phyloP scores from a whole-genome alignment of 805 yeast species.

The Blastobotrys chiropterorum region DNA sequence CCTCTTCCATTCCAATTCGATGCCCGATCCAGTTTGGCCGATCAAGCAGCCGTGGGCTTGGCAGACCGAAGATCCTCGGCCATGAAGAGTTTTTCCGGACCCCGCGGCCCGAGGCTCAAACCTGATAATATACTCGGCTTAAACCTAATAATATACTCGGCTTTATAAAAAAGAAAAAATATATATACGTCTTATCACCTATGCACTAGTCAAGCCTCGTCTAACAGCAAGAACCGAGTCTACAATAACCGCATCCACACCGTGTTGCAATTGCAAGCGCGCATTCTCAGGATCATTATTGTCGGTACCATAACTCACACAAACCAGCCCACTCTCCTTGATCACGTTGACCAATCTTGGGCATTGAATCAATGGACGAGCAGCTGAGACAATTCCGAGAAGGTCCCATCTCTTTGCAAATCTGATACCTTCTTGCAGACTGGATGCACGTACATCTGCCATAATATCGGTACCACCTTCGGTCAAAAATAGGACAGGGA shows the following conservation, averaged over 20 bases:
- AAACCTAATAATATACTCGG: too few relatives aligned
- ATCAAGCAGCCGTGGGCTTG: too few relatives aligned
- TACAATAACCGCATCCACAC: slow-evolving; percentile 97
- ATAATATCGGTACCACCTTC: slow-evolving; percentile 79
- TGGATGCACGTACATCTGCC: slow-evolving; percentile 86
- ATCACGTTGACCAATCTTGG: slow-evolving; percentile 90
- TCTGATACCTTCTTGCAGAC: slow-evolving; percentile 84
- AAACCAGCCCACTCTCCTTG: slow-evolving; percentile 82
- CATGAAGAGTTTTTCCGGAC: too few relatives aligned
- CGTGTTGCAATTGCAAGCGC: slow-evolving; percentile 80
- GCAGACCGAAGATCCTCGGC: too few relatives aligned
- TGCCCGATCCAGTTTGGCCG: too few relatives aligned
- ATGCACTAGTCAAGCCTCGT: slow-evolving; percentile 51
- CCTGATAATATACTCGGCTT: too few relatives aligned
- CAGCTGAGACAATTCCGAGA: slow-evolving; percentile 86
- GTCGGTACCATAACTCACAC: slow-evolving; percentile 82
- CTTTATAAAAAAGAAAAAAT: not conserved
- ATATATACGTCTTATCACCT: not conserved
- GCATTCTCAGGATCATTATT: slow-evolving; percentile 84
- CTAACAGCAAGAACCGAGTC: slow-evolving; percentile 92
- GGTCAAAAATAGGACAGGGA: slow-evolving; percentile 84
- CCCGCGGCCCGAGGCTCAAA: too few relatives aligned
- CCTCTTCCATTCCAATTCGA: not conserved
- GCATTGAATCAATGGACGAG: slow-evolving; percentile 76
- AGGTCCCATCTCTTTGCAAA: slow-evolving; percentile 89